Evolutionary conservation across 129 eudicot genomes (phyloP).

Genomic region (Flaveria linearis): DNA sequence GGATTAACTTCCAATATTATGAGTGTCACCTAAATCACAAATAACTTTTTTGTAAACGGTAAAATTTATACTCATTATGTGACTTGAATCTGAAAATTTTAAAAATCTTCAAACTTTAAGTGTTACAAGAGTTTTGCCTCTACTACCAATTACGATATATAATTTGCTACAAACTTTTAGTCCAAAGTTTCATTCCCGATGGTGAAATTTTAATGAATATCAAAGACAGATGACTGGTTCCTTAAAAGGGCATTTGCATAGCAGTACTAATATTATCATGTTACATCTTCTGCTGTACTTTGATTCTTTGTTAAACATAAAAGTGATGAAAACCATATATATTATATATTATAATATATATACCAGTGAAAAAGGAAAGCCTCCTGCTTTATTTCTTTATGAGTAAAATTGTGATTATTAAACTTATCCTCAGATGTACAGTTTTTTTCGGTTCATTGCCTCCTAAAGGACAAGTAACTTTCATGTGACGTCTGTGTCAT

Average conservation of each 20-base stretch:
- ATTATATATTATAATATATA: not conserved
- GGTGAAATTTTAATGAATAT: not conserved
- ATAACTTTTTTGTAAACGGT: too few relatives aligned
- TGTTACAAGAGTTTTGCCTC: too few relatives aligned
- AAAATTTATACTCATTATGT: too few relatives aligned
- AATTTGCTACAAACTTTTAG: too few relatives aligned
- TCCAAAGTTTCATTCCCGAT: too few relatives aligned
- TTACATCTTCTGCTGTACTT: slow-evolving; percentile 4
- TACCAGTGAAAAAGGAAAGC: slow-evolving; percentile 1
- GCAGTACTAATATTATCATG: not conserved
- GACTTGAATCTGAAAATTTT: too few relatives aligned
- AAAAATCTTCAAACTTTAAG: too few relatives aligned
- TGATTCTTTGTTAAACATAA: slow-evolving; percentile 6
- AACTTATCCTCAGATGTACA: slow-evolving; percentile 14
- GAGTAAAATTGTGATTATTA: slow-evolving; percentile 16
- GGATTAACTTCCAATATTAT: too few relatives aligned
- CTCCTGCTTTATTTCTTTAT: slow-evolving; percentile 24
- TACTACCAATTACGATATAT: too few relatives aligned
- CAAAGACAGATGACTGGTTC: not conserved
- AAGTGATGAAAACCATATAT: not conserved
- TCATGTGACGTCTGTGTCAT: slow-evolving; percentile 34
- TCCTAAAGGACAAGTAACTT: slow-evolving; percentile 22
- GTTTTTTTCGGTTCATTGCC: slow-evolving; percentile 21
- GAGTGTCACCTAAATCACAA: too few relatives aligned
- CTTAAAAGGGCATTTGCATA: slow-evolving; percentile 22